These are phyloP conservation scores for Boletus huronensis DNA, from an alignment of 768 basidiomycete genomes.

Conservation along the genomic window DNA sequence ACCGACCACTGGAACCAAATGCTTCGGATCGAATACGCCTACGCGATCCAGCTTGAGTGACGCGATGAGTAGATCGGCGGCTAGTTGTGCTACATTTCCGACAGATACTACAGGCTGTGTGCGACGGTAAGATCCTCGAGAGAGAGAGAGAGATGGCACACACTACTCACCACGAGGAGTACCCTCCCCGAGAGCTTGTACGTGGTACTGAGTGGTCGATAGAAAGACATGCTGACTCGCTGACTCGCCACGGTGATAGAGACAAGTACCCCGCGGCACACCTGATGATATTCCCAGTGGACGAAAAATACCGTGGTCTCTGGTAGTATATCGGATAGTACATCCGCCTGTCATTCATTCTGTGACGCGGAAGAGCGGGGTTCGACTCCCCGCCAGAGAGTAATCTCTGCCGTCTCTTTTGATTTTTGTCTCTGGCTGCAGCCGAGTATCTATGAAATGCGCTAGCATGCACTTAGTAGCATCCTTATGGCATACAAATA, in stretches of 20 bases:
- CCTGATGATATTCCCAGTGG: too few relatives aligned
- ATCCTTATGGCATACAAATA: slow-evolving; percentile 16
- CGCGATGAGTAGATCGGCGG: slow-evolving; percentile 69
- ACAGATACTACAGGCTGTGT: slow-evolving; percentile 69
- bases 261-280: too few relatives aligned
- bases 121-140: slow-evolving; percentile 2
- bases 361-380: slow-evolving; percentile 37
- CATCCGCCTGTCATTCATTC: slow-evolving; percentile 42
- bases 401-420: background rate
- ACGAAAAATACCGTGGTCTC: slow-evolving; percentile 13
- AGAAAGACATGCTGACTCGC: slow-evolving; percentile 31
- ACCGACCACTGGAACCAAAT: slow-evolving; percentile 70
- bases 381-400: slow-evolving; percentile 48
- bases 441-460: background rate
- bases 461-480: background rate
- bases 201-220: slow-evolving; percentile 21
- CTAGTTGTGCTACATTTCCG: slow-evolving; percentile 79
- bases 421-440: background rate
- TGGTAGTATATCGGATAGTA: slow-evolving; percentile 52
- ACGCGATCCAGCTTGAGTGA: slow-evolving; percentile 58
- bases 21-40: slow-evolving; percentile 59
- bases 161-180: slow-evolving; percentile 28
- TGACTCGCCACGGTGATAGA: background rate
- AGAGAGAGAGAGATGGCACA: background rate
- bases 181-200: slow-evolving; percentile 30